Conservation (phyloP, 2,329 filamentous ascomycete species). For the Daldinia eschscholtzii region DNA sequence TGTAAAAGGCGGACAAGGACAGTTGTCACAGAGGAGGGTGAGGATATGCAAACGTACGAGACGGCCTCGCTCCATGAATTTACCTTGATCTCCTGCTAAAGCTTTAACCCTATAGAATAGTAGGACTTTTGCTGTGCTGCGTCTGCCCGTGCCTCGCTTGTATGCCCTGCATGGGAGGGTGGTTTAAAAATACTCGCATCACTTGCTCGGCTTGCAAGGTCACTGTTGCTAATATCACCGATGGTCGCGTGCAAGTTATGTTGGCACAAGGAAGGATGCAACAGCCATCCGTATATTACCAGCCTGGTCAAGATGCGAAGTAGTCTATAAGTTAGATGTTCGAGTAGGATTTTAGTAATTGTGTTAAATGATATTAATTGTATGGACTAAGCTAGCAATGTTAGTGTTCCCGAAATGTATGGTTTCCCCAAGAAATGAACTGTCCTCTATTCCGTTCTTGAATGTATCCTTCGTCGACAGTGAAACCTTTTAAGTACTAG, state of each 20-base stretch:
- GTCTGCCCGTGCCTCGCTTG: constrained; percentile 29
- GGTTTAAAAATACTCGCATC: constrained; percentile 33
- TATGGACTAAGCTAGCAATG: constrained; percentile 1
- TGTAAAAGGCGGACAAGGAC: constrained; percentile 30
- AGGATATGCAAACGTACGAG: constrained; percentile 34
- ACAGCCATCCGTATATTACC: background rate
- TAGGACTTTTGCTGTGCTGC: constrained; percentile 27
- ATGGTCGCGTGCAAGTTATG: constrained; percentile 23
- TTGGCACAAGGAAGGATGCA: background rate
- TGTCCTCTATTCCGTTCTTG: background rate
- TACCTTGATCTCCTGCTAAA: constrained; percentile 8
- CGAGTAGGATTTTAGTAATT: background rate
- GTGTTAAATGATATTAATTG: constrained; percentile 12
- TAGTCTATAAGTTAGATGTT: background rate
- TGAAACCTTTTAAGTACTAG: background rate
- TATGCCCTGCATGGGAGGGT: constrained; percentile 28
- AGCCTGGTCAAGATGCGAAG: background rate
- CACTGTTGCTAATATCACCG: constrained; percentile 28
- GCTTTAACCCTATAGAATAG: constrained; percentile 10
- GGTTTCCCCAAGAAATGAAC: background rate
- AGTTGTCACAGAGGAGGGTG: constrained; percentile 13
- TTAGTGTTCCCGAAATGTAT: background rate
- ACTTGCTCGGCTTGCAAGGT: constrained; percentile 26
- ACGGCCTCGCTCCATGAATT: background rate
- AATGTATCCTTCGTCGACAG: too few relatives aligned